A percentile compares a stretch with the other conserved stretches of the same genome.
Evolutionary conservation across 2,329 filamentous ascomycete genomes (phyloP).

Genomic region (Monilinia fructigena): DNA sequence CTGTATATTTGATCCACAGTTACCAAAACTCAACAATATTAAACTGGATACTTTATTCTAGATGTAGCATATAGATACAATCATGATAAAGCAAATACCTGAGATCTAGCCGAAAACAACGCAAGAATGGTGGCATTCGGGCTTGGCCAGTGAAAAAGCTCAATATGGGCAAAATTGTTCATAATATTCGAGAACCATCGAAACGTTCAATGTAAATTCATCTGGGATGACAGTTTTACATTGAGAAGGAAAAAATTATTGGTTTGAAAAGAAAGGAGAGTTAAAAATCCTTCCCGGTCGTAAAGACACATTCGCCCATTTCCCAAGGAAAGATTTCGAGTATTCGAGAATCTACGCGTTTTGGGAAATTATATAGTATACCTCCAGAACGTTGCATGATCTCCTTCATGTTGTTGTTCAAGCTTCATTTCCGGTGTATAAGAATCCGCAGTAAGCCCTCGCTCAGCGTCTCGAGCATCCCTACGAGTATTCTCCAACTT

Average conservation of each 20-base stretch:
- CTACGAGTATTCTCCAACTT: constrained; percentile 56
- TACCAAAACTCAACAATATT: not conserved
- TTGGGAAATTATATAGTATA: constrained; percentile 48
- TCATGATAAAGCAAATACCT: too few relatives aligned
- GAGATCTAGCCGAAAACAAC: not conserved
- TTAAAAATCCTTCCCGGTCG: not conserved
- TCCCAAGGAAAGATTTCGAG: not conserved
- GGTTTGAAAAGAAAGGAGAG: not conserved
- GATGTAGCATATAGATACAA: not conserved
- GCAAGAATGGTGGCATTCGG: too few relatives aligned
- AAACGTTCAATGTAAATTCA: not conserved
- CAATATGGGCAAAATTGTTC: not conserved
- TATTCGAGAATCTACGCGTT: too few relatives aligned
- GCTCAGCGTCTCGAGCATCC: constrained; percentile 42
- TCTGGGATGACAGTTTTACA: not conserved
- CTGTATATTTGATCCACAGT: not conserved
- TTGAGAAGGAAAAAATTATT: not conserved
- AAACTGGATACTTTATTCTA: not conserved
- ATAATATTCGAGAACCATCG: not conserved
- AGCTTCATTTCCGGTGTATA: constrained; percentile 55
- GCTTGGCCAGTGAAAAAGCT: not conserved
- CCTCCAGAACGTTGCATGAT: constrained; percentile 56
- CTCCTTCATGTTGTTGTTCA: constrained; percentile 54
- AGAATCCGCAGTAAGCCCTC: constrained; percentile 48
- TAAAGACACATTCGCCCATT: not conserved